These are phyloP conservation scores for Cylindrotheca fusiformis DNA, from an alignment of 108 stramenopile species.

Conservation along the genomic window DNA sequence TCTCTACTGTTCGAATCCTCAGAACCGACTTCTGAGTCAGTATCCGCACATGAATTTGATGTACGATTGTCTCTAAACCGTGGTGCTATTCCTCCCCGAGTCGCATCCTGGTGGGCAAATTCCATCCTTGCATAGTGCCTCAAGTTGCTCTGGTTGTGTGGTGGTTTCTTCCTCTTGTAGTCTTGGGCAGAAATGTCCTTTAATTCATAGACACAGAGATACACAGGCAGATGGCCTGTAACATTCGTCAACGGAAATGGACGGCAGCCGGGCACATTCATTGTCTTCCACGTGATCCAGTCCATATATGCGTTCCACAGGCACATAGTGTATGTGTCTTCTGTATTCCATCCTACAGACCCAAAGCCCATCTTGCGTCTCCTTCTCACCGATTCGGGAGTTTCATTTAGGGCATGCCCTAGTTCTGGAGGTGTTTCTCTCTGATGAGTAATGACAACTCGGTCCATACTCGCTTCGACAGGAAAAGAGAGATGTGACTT, in stretches of 20 bases:
- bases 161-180: slow-evolving; percentile 35
- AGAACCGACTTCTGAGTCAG: slow-evolving; percentile 24
- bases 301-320: slow-evolving; percentile 51
- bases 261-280: slow-evolving; percentile 58
- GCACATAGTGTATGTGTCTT: slow-evolving; percentile 72
- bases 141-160: slow-evolving; percentile 39
- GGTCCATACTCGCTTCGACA: slow-evolving; percentile 72
- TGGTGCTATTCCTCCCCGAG: slow-evolving; percentile 30
- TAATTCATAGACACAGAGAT: slow-evolving; percentile 55
- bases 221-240: slow-evolving; percentile 53
- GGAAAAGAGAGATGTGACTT: slow-evolving; percentile 67
- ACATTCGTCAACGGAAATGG: slow-evolving; percentile 57
- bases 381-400: slow-evolving; percentile 46
- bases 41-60: slow-evolving; percentile 13
- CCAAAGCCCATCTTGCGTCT: slow-evolving; percentile 54
- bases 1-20: slow-evolving; percentile 9
- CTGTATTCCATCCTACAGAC: slow-evolving; percentile 46
- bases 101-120: slow-evolving; percentile 32
- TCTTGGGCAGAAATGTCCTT: slow-evolving; percentile 27
- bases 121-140: slow-evolving; percentile 40
- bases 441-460: slow-evolving; percentile 62
- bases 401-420: slow-evolving; percentile 51
- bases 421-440: slow-evolving; percentile 59
- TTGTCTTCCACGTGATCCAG: slow-evolving; percentile 55
- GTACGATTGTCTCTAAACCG: slow-evolving; percentile 5